These are phyloP conservation scores for Circinella minor DNA, from an alignment of 371 early-diverging fungal species.

Conservation along the genomic window DNA sequence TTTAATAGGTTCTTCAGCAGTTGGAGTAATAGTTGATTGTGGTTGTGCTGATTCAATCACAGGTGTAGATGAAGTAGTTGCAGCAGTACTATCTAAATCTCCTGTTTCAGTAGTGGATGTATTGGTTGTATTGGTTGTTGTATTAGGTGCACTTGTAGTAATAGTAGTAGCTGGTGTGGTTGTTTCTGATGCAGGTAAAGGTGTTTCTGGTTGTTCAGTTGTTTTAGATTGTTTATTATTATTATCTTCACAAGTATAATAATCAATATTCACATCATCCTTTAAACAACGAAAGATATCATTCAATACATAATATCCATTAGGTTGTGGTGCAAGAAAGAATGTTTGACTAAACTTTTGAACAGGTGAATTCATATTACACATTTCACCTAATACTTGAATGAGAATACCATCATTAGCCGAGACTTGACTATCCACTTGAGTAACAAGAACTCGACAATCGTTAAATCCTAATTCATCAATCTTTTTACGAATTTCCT, in stretches of 20 bases:
- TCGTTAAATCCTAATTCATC: constrained; percentile 76
- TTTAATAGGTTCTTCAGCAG: neutral
- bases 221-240: constrained; percentile 11
- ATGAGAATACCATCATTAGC: constrained; percentile 82
- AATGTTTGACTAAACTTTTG: constrained; percentile 95
- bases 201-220: constrained; percentile 10
- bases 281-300: constrained; percentile 95
- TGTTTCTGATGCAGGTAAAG: constrained; percentile 1
- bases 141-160: neutral
- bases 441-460: constrained; percentile 86
- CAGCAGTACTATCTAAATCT: constrained; percentile 24
- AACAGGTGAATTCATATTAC: constrained; percentile 76
- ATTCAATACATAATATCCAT: constrained; percentile 92
- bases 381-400: constrained; percentile 93
- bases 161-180: neutral
- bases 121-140: neutral
- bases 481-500: constrained; percentile 84
- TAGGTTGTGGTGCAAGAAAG: constrained; percentile 88
- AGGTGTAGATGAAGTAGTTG: constrained; percentile 24
- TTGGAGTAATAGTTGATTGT: neutral
- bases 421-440: constrained; percentile 87
- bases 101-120: constrained; percentile 4
- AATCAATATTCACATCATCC: constrained; percentile 63
- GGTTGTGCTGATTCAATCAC: constrained; percentile 1
- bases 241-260: constrained; percentile 23